These are phyloP conservation scores for Metschnikowia sp. DNA, from an alignment of 805 yeast genomes.

Conservation along the genomic window DNA sequence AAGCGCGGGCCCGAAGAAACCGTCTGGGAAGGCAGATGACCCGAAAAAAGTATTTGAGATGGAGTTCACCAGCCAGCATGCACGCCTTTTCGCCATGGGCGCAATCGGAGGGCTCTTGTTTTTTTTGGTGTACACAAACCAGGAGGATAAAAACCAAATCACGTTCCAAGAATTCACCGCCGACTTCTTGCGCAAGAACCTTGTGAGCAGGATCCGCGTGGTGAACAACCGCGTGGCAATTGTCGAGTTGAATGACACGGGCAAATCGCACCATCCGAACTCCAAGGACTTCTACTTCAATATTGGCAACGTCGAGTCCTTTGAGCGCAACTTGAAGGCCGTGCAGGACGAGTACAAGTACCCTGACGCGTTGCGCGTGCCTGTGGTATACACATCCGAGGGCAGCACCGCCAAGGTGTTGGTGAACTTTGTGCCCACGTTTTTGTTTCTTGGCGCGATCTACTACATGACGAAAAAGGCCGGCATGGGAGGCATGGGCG, in stretches of 20 bases:
- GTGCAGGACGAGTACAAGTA: slow-evolving; percentile 71
- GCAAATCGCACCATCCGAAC: slow-evolving; percentile 42
- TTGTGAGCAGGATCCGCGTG: slow-evolving; percentile 70
- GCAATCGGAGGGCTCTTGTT: slow-evolving; percentile 27
- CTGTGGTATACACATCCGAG: slow-evolving; percentile 74
- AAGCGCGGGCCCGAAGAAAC: not conserved
- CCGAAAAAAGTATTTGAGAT: slow-evolving; percentile 18
- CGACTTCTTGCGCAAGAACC: slow-evolving; percentile 68
- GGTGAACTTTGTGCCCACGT: slow-evolving; percentile 82
- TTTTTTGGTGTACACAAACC: slow-evolving; percentile 21
- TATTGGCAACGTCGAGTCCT: slow-evolving; percentile 85
- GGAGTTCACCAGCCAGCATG: slow-evolving; percentile 23
- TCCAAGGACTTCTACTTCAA: slow-evolving; percentile 47
- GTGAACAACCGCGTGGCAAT: slow-evolving; percentile 75
- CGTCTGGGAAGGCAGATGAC: not conserved
- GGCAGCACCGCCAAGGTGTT: slow-evolving; percentile 62
- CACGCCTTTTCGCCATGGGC: slow-evolving; percentile 31
- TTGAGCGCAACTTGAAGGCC: slow-evolving; percentile 73
- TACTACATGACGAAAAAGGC: slow-evolving; percentile 75
- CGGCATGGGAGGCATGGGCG: slow-evolving; percentile 46
- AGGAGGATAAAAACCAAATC: slow-evolving; percentile 45
- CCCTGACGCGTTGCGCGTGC: slow-evolving; percentile 63
- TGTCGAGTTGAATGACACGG: slow-evolving; percentile 62
- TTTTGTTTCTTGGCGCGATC: slow-evolving; percentile 82
- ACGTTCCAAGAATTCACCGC: slow-evolving; percentile 91